Evolutionary conservation across 2,329 filamentous ascomycete genomes (phyloP), one percentile per base, ranked within the genome.

Genomic region (Aspergillus ustus): DNA sequence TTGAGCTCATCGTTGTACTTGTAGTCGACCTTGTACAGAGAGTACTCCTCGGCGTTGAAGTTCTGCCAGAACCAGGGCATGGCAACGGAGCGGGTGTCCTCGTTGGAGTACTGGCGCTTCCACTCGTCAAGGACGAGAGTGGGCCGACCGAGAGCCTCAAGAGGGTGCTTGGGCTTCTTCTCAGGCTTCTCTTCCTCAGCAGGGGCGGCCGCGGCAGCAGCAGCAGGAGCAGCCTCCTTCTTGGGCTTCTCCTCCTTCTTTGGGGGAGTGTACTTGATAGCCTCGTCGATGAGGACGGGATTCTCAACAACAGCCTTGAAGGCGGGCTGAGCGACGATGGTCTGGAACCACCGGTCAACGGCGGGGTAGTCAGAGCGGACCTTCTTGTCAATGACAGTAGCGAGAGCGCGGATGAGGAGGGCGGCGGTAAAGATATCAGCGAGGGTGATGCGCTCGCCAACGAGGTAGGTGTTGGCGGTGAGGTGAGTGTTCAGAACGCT

Each of bases 1-100:
- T 92, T 97, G 71, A 99, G 87, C 89, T 99, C 95, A 65, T 97
- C 89, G 82, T 97, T 96, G 87, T 99, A 99, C 89, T 97, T 97
- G 89, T 97, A 99, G 82, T 93, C 90, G 72, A 93, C 84, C 80
- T 88, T 89, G 92, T 93, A 99, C 80, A 99, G 83, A 60, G 93
- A 96, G 88, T 95, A 99, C 83, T 99, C 95, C 69, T 93, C 90
- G 72, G 95, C 89, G 77, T 95, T 94, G 82, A 88, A 87, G 81
- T 96, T 92, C 84, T 97, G 89, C 94, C 94, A 99, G 89, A 99
- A 98, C 91, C 91, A 98, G 80, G 94, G 93, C 74, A 98, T 84
- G 73, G 94, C 92, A 67, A 85, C 89, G 67, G 89, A 84, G 61
- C 87, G 87, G 71, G 91, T 93, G 67, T 97, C 92, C 79, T 90